phyloP scores from a whole-genome alignment of 306 rosid species.

The Trifolium pratense region DNA sequence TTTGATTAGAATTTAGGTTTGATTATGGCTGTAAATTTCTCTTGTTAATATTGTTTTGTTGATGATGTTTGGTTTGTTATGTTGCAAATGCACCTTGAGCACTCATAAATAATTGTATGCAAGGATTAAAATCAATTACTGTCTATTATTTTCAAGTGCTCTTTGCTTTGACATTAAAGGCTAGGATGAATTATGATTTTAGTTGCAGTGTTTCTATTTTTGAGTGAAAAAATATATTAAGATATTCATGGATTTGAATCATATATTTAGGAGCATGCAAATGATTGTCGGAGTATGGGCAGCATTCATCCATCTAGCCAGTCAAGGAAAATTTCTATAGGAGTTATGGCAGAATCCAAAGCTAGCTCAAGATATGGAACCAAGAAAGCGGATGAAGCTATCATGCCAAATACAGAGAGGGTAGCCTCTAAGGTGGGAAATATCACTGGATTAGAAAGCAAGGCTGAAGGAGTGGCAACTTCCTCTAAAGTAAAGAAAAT shows the following conservation, averaged over 20 bases:
- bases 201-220: conserved; percentile 12
- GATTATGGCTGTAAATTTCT: conserved; percentile 14
- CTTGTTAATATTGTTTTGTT: conserved; percentile 10
- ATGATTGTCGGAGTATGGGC: conserved; percentile 68
- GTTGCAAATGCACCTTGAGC: conserved; percentile 18
- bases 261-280: conserved; percentile 61
- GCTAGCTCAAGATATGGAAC: conserved; percentile 50
- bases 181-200: conserved; percentile 17
- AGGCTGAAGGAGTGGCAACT: conserved; percentile 48
- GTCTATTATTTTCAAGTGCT: not conserved
- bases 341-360: conserved; percentile 70
- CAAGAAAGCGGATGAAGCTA: conserved; percentile 48
- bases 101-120: not conserved
- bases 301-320: conserved; percentile 72
- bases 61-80: conserved; percentile 22
- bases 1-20: conserved; percentile 33
- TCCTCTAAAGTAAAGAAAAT: conserved; percentile 46
- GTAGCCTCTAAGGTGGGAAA: conserved; percentile 46
- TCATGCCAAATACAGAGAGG: conserved; percentile 53
- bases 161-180: not conserved
- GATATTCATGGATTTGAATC: conserved; percentile 37
- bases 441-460: conserved; percentile 44
- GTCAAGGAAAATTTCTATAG: conserved; percentile 88
- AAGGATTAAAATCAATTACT: not conserved
- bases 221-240: conserved; percentile 5